These are phyloP conservation scores for Fragaria iinumae DNA, from an alignment of 306 rosid genomes.

Conservation along the genomic window DNA sequence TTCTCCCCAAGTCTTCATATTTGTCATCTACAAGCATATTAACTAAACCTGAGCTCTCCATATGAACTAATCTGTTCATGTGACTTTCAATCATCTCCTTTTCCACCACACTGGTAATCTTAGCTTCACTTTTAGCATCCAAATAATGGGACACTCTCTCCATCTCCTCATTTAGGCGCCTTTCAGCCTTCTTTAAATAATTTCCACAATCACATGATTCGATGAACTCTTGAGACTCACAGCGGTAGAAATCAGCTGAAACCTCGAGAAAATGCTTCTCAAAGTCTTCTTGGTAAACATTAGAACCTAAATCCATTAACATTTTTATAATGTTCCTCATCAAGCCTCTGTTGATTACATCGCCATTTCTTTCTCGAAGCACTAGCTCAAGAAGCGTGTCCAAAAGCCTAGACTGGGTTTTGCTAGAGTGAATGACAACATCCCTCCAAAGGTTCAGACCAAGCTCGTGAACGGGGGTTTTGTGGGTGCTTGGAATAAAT, in stretches of 20 bases:
- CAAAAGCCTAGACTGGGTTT: constrained; percentile 63
- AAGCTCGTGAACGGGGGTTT: constrained; percentile 77
- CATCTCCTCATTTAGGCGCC: constrained; percentile 77
- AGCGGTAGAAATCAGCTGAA: constrained; percentile 70
- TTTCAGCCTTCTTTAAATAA: constrained; percentile 74
- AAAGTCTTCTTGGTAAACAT: constrained; percentile 68
- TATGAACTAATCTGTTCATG: constrained; percentile 73
- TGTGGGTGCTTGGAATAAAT: constrained; percentile 53
- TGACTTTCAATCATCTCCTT: constrained; percentile 81
- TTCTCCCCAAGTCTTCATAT: constrained; percentile 77
- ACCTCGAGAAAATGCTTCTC: constrained; percentile 68
- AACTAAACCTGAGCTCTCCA: constrained; percentile 82
- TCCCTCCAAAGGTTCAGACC: constrained; percentile 89
- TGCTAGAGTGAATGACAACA: constrained; percentile 57
- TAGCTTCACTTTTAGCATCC: constrained; percentile 66
- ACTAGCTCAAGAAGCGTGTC: constrained; percentile 68
- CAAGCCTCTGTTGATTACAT: constrained; percentile 73
- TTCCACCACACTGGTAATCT: constrained; percentile 72
- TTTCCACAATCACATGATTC: constrained; percentile 77
- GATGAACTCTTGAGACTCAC: constrained; percentile 71
- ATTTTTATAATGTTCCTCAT: constrained; percentile 65
- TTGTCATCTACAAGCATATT: constrained; percentile 77
- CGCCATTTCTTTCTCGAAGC: constrained; percentile 61
- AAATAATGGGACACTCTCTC: constrained; percentile 87
- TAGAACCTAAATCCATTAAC: constrained; percentile 78